A percentile compares a stretch with the other conserved stretches of the same genome.
These are phyloP conservation scores for Beauveria australis DNA, from an alignment of 2,329 filamentous ascomycete genomes.

Conservation along the genomic window DNA sequence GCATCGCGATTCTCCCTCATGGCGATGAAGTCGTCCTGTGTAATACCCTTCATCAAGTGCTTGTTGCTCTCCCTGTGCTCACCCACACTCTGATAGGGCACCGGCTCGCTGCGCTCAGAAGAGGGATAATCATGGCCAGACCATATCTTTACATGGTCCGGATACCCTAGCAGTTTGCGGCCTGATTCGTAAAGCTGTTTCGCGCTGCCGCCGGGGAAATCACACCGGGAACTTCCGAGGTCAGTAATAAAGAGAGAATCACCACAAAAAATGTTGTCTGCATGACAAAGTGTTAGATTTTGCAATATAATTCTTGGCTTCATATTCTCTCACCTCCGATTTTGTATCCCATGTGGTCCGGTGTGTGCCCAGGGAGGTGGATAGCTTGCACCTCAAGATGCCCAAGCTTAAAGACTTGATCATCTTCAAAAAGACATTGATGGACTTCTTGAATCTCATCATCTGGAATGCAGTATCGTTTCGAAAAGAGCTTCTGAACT, in stretches of 20 bases:
- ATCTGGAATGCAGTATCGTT: conserved; percentile 36
- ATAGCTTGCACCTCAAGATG: conserved; percentile 35
- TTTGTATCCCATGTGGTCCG: conserved; percentile 51
- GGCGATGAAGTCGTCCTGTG: conserved; percentile 32
- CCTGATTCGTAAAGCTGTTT: conserved; percentile 31
- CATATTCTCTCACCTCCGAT: conserved; percentile 30
- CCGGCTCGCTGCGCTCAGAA: conserved; percentile 20
- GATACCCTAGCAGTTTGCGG: conserved; percentile 30
- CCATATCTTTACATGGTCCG: conserved; percentile 35
- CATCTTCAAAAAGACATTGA: conserved; percentile 44
- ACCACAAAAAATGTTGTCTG: conserved; percentile 36
- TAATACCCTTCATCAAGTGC: conserved; percentile 31
- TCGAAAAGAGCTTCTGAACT: conserved; percentile 43
- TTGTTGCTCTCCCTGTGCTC: conserved; percentile 35
- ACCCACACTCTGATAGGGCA: conserved; percentile 32
- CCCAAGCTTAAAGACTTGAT: conserved; percentile 45
- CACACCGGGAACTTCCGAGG: conserved; percentile 39
- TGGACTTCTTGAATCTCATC: conserved; percentile 40
- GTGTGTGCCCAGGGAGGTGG: conserved; percentile 52
- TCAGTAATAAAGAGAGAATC: conserved; percentile 42
- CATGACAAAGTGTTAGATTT: neutral
- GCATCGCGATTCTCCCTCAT: conserved; percentile 32
- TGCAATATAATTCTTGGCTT: no score
- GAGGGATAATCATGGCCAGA: conserved; percentile 45
- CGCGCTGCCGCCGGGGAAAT: conserved; percentile 42